Conservation (phyloP, 1,139 yeast species). For the Nakaseomyces sp. region DNA sequence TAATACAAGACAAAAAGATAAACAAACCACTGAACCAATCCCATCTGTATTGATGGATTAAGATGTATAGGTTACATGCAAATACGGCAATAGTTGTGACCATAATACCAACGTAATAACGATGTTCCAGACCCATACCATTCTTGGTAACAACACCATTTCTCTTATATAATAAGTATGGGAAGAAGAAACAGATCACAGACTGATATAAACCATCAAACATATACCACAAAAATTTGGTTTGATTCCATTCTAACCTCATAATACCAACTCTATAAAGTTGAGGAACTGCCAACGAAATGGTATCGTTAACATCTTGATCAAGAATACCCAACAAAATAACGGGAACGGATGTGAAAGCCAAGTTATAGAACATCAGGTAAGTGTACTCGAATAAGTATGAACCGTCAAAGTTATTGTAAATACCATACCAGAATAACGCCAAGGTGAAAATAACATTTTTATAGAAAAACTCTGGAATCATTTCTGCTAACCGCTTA, state of each 20-base stretch:
- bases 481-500: slow-evolving; percentile 84
- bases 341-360: slow-evolving; percentile 89
- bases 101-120: slow-evolving; percentile 76
- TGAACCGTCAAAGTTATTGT: slow-evolving; percentile 79
- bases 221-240: slow-evolving; percentile 78
- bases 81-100: slow-evolving; percentile 74
- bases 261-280: slow-evolving; percentile 77
- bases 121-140: slow-evolving; percentile 69
- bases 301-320: slow-evolving; percentile 81
- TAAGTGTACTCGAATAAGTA: slow-evolving; percentile 88
- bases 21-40: slow-evolving; percentile 74
- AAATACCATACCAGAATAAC: slow-evolving; percentile 88
- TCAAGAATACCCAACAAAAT: slow-evolving; percentile 85
- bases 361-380: slow-evolving; percentile 86
- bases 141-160: slow-evolving; percentile 43
- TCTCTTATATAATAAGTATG: slow-evolving; percentile 56
- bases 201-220: slow-evolving; percentile 86
- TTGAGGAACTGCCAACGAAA: slow-evolving; percentile 83
- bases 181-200: slow-evolving; percentile 75
- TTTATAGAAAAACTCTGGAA: slow-evolving; percentile 87
- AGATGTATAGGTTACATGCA: slow-evolving; percentile 70
- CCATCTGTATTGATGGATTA: slow-evolving; percentile 86
- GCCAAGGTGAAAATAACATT: slow-evolving; percentile 84
- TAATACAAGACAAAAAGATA: slow-evolving; percentile 52
- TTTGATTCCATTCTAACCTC: slow-evolving; percentile 70